phyloP scores from a whole-genome alignment of 768 basidiomycete genomes.

The Termitomyces titanicus region DNA sequence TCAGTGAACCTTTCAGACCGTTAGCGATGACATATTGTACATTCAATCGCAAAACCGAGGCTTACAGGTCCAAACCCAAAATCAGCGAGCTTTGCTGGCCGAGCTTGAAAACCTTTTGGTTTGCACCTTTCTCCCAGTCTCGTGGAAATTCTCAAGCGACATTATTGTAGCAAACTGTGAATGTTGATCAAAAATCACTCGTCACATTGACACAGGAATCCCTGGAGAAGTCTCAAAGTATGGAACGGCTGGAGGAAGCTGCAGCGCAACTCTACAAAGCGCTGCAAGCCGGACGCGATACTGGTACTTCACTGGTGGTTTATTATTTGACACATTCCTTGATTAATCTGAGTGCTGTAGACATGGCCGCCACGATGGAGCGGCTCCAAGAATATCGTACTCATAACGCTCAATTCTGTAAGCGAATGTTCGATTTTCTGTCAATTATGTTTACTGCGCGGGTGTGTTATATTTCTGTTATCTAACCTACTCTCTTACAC shows the following conservation, averaged over 20 bases:
- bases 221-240: constrained; percentile 72
- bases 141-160: neutral
- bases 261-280: constrained; percentile 94
- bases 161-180: constrained; percentile 76
- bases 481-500: neutral
- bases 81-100: constrained; percentile 78
- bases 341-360: constrained; percentile 29
- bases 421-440: constrained; percentile 84
- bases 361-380: constrained; percentile 98
- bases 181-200: constrained; percentile 80
- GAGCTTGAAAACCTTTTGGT: constrained; percentile 87
- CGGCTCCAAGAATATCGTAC: constrained; percentile 87
- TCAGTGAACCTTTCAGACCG: constrained; percentile 55
- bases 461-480: constrained; percentile 37
- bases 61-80: constrained; percentile 95
- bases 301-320: constrained; percentile 45
- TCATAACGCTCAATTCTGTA: constrained; percentile 90
- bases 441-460: constrained; percentile 91
- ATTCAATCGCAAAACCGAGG: constrained; percentile 98
- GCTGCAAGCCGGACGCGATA: constrained; percentile 83
- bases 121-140: neutral
- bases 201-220: constrained; percentile 84
- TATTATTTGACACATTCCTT: constrained; percentile 9
- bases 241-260: constrained; percentile 77
- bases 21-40: constrained; percentile 89